Base-by-base conservation (phyloP, 768 basidiomycete genomes). In the Suillus cothurnatus region DNA sequence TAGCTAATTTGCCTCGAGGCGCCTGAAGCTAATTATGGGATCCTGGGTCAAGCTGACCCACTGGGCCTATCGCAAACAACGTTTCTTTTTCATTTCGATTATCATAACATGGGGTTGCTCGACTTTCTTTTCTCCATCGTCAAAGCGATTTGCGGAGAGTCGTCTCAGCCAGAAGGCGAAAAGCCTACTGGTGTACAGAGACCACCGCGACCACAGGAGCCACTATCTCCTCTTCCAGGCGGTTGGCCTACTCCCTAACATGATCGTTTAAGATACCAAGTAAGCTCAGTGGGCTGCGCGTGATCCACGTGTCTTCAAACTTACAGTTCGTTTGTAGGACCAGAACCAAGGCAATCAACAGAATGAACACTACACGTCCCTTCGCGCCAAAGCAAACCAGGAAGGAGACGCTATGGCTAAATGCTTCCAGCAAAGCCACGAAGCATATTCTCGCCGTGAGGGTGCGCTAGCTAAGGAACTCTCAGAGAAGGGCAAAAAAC, bases 391-490 rank as follows among this genome's bases (percentile, higher is more conserved):
- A 64, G 97, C 97, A 2, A 89, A 87, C 62, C 81, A 85, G 60
- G 91, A 92, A 69, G 94, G 93, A 2, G 92, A 95, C 71, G 70
- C 81, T 72, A 95, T 95, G 93, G 87, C 84, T 9, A 80, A 76
- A 52, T 84, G 81, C 66, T 93, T 93, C 72, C 82, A 88, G 64
- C 80, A 88, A 70, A 90, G 91, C 68, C 91, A 92, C 71, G 81
- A 86, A 66, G 93, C 94, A 0, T 97, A 95, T 72, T 75, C 80
- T 53, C 78, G 81, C 1, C 86, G 91, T 3, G 88, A 97, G 68
- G 89, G 93, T 15, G 93, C 87, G 0, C 78, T 78, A 38, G 96
- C 96, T 26, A 95, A 98, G 77, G 81, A 91, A 59, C 82, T 97
- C 28, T 92, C 90, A 21, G 85, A 87, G 64, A 71, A 94, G 74